Evolutionary conservation across 2,329 filamentous ascomycete genomes (phyloP).

Genomic region (Coniochaeta sp.): DNA sequence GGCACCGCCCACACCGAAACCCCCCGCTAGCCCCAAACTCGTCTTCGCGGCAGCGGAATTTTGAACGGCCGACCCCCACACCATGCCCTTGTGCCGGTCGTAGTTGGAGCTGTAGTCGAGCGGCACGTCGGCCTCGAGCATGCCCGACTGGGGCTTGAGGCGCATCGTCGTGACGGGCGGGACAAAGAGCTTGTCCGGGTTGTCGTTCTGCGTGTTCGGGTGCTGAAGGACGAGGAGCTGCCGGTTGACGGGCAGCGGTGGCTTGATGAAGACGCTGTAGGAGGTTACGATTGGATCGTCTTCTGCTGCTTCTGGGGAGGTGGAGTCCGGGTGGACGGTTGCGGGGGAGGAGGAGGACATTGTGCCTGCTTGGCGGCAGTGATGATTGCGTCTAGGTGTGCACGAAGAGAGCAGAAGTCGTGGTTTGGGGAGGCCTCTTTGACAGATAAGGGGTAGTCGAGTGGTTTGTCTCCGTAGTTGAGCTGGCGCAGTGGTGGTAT

Average conservation of each 20-base stretch:
- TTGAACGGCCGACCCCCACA: conserved; percentile 73
- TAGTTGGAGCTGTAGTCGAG: conserved; percentile 68
- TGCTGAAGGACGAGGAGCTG: conserved; percentile 83
- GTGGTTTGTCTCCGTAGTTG: neutral
- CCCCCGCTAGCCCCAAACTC: conserved; percentile 63
- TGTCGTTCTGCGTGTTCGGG: conserved; percentile 63
- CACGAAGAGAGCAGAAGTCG: neutral
- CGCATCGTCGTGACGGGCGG: conserved; percentile 67
- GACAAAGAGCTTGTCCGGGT: conserved; percentile 45
- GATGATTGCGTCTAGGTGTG: neutral
- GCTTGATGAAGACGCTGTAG: conserved; percentile 85
- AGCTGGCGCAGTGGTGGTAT: neutral
- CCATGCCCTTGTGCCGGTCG: conserved; percentile 74
- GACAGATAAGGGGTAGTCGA: neutral
- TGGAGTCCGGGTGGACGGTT: no score
- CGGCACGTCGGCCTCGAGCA: conserved; percentile 89
- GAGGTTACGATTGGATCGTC: conserved; percentile 63
- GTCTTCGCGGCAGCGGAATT: conserved; percentile 51
- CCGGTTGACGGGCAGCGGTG: conserved; percentile 52
- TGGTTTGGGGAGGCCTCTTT: neutral
- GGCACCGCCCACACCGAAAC: conserved; percentile 57
- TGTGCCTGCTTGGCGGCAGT: no score
- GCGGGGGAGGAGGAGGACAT: neutral
- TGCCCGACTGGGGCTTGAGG: conserved; percentile 72
- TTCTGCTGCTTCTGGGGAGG: conserved; percentile 32